A percentile compares a stretch with the other conserved stretches of the same genome.
phyloP scores from a whole-genome alignment of 371 early-diverging fungal genomes.

The Apophysomyces trapeziformis region DNA sequence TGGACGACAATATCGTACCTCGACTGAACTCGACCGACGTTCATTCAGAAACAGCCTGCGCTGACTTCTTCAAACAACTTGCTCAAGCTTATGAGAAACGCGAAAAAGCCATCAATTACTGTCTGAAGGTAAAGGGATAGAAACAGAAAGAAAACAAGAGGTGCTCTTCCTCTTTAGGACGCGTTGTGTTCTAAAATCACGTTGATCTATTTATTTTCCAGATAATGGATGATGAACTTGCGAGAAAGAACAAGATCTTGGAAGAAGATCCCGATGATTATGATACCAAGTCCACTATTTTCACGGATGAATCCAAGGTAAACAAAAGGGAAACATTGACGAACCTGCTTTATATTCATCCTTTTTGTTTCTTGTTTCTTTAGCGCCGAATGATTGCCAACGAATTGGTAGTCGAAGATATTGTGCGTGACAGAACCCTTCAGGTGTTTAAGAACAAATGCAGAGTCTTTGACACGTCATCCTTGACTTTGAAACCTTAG shows the following conservation, averaged over 20 bases:
- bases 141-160: not conserved
- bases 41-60: constrained; percentile 66
- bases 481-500: constrained; percentile 30
- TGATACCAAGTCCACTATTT: constrained; percentile 59
- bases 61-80: constrained; percentile 69
- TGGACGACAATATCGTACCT: constrained; percentile 84
- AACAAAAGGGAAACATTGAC: constrained; percentile 17
- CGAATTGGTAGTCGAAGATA: constrained; percentile 73
- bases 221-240: constrained; percentile 67
- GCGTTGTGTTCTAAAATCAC: no score
- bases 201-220: constrained; percentile 15
- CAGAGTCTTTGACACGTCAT: constrained; percentile 68
- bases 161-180: no score
- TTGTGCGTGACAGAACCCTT: constrained; percentile 71
- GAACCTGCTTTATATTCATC: not conserved
- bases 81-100: constrained; percentile 69
- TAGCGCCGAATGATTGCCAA: constrained; percentile 76
- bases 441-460: constrained; percentile 74
- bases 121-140: constrained; percentile 59
- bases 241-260: constrained; percentile 55
- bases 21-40: constrained; percentile 77
- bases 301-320: constrained; percentile 68
- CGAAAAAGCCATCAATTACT: constrained; percentile 70
- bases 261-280: constrained; percentile 69
- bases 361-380: constrained; percentile 3